Percentiles rank a stretch among this genome's conserved stretches.
phyloP scores from a whole-genome alignment of 768 basidiomycete species.

The Gloeophyllum trabeum region DNA sequence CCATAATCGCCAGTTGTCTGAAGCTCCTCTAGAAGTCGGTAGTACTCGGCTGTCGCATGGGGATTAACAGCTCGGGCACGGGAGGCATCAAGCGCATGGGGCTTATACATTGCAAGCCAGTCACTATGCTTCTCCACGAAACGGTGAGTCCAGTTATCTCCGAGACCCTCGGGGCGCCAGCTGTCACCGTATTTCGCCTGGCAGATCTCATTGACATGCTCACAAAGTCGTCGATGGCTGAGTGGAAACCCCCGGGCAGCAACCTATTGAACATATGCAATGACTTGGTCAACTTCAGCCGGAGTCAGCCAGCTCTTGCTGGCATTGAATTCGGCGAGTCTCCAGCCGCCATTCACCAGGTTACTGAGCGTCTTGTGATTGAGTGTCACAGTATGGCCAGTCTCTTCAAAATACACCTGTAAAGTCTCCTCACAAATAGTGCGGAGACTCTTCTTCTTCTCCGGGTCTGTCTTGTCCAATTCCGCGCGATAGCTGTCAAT shows the following conservation, averaged over 20 bases:
- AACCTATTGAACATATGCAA: constrained; percentile 16
- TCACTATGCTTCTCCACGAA: constrained; percentile 18
- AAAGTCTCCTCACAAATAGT: not conserved
- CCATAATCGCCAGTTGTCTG: constrained; percentile 11
- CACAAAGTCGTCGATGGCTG: constrained; percentile 19
- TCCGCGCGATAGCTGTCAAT: not conserved
- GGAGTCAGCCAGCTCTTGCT: constrained; percentile 16
- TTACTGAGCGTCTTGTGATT: not conserved
- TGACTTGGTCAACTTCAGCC: constrained; percentile 19
- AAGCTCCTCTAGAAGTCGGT: constrained; percentile 18
- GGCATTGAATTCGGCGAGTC: constrained; percentile 12
- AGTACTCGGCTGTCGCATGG: constrained; percentile 21
- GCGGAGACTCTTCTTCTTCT: not conserved
- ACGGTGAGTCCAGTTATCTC: constrained; percentile 23
- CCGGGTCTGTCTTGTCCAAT: not conserved
- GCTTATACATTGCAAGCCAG: constrained; percentile 16
- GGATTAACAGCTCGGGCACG: constrained; percentile 25
- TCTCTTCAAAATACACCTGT: not conserved
- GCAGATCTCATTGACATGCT: constrained; percentile 19
- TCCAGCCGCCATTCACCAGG: not conserved
- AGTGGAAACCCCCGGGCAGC: constrained; percentile 24
- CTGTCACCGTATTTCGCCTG: constrained; percentile 1
- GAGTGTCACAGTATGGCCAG: not conserved
- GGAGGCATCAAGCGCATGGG: constrained; percentile 20
- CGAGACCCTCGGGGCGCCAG: constrained; percentile 15